A percentile compares a stretch with the other conserved stretches of the same genome.
Evolutionary conservation across 345 rosid species (phyloP).

Genomic region (Lepidium didymum): DNA sequence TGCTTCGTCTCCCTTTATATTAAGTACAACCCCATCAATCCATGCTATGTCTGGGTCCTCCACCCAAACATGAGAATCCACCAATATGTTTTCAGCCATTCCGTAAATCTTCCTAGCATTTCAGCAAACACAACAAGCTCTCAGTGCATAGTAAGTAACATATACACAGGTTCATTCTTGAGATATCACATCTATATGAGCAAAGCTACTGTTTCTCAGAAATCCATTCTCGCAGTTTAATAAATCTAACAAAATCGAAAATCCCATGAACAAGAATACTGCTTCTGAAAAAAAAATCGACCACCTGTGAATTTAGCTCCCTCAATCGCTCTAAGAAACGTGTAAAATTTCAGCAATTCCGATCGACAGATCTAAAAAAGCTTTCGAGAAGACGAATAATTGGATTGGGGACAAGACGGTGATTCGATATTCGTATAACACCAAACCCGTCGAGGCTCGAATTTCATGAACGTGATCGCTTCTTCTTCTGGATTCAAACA

Average conservation of each 20-base stretch:
- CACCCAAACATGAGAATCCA: constrained; percentile 77
- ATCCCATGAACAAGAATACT: background rate
- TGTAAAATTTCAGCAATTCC: background rate
- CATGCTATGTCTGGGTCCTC: constrained; percentile 56
- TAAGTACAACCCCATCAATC: constrained; percentile 61
- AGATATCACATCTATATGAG: no score
- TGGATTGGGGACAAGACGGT: background rate
- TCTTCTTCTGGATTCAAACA: constrained; percentile 16
- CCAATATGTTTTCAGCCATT: constrained; percentile 34
- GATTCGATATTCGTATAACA: background rate
- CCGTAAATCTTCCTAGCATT: constrained; percentile 26
- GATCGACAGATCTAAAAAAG: background rate
- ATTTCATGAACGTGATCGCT: constrained; percentile 5
- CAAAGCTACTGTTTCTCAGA: background rate
- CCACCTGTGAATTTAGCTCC: constrained; percentile 6
- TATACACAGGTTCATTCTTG: background rate
- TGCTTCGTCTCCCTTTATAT: constrained; percentile 47
- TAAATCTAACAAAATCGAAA: background rate
- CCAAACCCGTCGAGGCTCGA: constrained; percentile 1
- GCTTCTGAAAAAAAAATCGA: no score
- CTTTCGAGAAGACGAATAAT: background rate
- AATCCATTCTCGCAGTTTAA: background rate
- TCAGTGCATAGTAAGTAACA: background rate
- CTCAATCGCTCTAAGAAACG: background rate
- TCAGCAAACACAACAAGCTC: constrained; percentile 3